Conservation (phyloP, 1,284 basidiomycete genomes). For the Gymnopus androsaceus region DNA sequence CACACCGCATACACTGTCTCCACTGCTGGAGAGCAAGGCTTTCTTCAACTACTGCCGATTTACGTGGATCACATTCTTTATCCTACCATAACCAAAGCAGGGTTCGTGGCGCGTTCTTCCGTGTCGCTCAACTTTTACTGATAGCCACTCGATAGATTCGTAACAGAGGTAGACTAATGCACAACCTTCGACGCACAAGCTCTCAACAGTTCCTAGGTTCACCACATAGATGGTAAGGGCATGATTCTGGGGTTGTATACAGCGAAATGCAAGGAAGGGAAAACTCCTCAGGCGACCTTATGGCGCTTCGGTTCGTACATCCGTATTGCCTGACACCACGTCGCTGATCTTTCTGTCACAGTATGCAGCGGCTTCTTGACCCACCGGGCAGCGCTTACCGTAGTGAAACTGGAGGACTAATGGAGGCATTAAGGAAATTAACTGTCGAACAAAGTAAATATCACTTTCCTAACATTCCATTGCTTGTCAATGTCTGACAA, state of each 20-base stretch:
- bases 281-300: constrained; percentile 89
- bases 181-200: constrained; percentile 1
- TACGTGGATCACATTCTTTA: constrained; percentile 98
- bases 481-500: not conserved
- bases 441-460: constrained; percentile 86
- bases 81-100: constrained; percentile 90
- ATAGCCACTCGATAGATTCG: constrained; percentile 47
- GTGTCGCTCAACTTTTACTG: not conserved
- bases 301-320: constrained; percentile 73
- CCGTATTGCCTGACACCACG: not conserved
- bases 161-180: constrained; percentile 73
- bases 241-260: constrained; percentile 96
- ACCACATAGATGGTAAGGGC: constrained; percentile 91
- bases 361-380: constrained; percentile 80
- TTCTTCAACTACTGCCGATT: constrained; percentile 91
- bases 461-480: not conserved
- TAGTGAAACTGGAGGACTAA: constrained; percentile 95
- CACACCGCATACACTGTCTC: constrained; percentile 95
- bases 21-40: constrained; percentile 96
- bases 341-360: constrained; percentile 33
- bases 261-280: constrained; percentile 98
- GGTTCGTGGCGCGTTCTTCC: constrained; percentile 40
- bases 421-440: constrained; percentile 87
- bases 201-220: constrained; percentile 55
- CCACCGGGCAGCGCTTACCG: constrained; percentile 86